Base-by-base conservation (phyloP, 2,329 filamentous ascomycete species). In the Remersonia thermophila region DNA sequence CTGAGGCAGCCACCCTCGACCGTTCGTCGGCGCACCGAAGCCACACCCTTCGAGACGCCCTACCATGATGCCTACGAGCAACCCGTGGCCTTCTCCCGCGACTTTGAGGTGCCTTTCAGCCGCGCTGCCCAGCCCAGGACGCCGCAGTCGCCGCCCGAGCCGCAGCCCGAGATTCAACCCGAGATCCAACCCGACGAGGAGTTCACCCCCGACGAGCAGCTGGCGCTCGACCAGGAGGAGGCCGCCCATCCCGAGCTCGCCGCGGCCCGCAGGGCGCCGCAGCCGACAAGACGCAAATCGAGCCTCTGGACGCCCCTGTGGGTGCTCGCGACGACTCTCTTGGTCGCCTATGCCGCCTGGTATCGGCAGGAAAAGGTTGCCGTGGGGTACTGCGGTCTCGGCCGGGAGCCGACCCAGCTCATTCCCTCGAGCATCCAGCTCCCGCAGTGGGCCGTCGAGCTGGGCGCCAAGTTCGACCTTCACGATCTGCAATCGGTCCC, bases 281-380 rank as follows among this genome's bases (percentile, higher is more conserved):
- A 62, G 7, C 51, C 52, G 23, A 38, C 51, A 18, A 48, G 48
- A 12, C 59, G 57, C 6, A 65, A 64, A 39, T 56, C 64, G 7
- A 66, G 67, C 16, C 60, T 77, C 23, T 71, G 72, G 40, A 74
- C 74, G 0, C 79, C 84, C 12, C 66, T 89, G 2, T 75, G 76
- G 55, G 73, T 86, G 5, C 65, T 95, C 2, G 55, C 89, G 3
- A 54, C 82, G 14, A 77, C 80, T 0, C 60, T 91, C 8, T 57
- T 91, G 6, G 71, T 71, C 23, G 76, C 80, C 1, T 84, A 93
- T 45, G 80, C 70, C 20, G 73, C 73, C 7, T 91, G 87, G 73
- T 98, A 87, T 64, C 71, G 89, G 33, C 84, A 94, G 54, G 91
- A 98, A 59, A 96, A 96, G 67, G 66, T 94, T n/a, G 81, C 84